A percentile compares a stretch with the other conserved stretches of the same genome.
Evolutionary conservation across 2,329 filamentous ascomycete species (phyloP).

Genomic region (Exophiala oligosperma): DNA sequence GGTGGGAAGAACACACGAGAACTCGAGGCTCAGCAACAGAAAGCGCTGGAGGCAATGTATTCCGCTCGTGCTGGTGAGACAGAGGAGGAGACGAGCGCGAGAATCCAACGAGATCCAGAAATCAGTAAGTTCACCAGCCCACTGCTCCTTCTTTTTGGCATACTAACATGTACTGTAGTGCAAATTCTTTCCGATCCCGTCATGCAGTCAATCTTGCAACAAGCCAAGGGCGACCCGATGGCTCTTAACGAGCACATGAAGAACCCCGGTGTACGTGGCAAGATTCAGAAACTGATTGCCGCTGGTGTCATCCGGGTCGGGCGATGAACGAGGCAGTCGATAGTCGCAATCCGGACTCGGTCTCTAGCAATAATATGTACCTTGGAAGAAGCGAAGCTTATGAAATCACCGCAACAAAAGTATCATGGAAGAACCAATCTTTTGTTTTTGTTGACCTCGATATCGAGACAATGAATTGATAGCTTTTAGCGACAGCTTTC

Average conservation of each 20-base stretch:
- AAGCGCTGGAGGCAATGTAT: slow-evolving; percentile 89
- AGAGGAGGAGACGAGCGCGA: slow-evolving; percentile 90
- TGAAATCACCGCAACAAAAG: too few relatives aligned
- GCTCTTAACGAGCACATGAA: slow-evolving; percentile 97
- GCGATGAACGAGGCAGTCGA: slow-evolving; percentile 35
- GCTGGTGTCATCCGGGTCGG: slow-evolving; percentile 88
- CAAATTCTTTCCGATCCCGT: slow-evolving; percentile 79
- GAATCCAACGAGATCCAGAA: slow-evolving; percentile 88
- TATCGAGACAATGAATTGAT: not conserved
- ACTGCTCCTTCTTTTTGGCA: not conserved
- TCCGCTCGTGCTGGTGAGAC: slow-evolving; percentile 88
- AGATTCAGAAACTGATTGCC: slow-evolving; percentile 92
- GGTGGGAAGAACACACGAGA: slow-evolving; percentile 81
- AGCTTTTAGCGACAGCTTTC: not conserved
- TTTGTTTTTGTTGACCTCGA: too few relatives aligned
- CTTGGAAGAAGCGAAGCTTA: too few relatives aligned
- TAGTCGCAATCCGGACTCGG: too few relatives aligned
- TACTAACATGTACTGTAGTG: slow-evolving; percentile 17
- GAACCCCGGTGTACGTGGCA: slow-evolving; percentile 79
- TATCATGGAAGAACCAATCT: too few relatives aligned
- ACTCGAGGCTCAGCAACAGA: slow-evolving; percentile 92
- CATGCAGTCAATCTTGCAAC: slow-evolving; percentile 96
- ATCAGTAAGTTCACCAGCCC: slow-evolving; percentile 54
- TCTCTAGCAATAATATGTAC: too few relatives aligned
- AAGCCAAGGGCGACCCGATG: slow-evolving; percentile 89